These are phyloP conservation scores for Calycina marina DNA, from an alignment of 2,329 filamentous ascomycete species.

Conservation along the genomic window DNA sequence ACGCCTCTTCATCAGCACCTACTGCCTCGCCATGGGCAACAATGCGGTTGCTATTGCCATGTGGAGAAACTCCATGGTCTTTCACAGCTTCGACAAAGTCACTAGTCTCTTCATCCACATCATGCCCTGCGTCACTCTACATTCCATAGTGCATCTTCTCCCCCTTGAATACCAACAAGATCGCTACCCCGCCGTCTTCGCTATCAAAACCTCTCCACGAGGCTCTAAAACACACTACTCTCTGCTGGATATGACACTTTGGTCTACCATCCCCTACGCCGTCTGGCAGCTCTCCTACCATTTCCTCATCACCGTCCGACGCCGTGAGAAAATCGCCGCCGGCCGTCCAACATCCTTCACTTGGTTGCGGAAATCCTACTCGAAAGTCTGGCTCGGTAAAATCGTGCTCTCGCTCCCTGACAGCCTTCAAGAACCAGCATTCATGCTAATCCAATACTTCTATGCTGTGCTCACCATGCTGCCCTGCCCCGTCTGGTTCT, in stretches of 20 bases:
- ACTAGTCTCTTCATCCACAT: conserved; percentile 97
- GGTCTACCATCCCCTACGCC: conserved; percentile 86
- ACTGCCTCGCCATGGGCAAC: conserved; percentile 88
- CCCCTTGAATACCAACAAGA: conserved; percentile 46
- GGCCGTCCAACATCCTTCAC: conserved; percentile 94
- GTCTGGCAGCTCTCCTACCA: conserved; percentile 91
- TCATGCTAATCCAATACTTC: conserved; percentile 89
- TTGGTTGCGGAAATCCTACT: conserved; percentile 86
- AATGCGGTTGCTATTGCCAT: conserved; percentile 96
- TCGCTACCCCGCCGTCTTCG: conserved; percentile 74
- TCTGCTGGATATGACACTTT: conserved; percentile 73
- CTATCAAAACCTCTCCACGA: conserved; percentile 54
- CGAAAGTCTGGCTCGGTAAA: conserved; percentile 77
- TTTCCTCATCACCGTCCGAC: conserved; percentile 85
- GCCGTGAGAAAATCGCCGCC: conserved; percentile 90
- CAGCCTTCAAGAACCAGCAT: conserved; percentile 68
- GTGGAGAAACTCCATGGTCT: conserved; percentile 98
- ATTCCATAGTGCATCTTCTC: conserved; percentile 80
- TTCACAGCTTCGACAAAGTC: conserved; percentile 97
- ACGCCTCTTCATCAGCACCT: conserved; percentile 79
- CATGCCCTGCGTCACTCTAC: conserved; percentile 90
- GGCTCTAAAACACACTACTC: conserved; percentile 70
- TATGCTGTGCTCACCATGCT: conserved; percentile 91
- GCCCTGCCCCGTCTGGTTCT: conserved; percentile 90
- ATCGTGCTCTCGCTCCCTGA: conserved; percentile 67